These are phyloP conservation scores for Raddia distichophylla DNA, from an alignment of 176 grass and related monocot genomes.

Conservation along the genomic window DNA sequence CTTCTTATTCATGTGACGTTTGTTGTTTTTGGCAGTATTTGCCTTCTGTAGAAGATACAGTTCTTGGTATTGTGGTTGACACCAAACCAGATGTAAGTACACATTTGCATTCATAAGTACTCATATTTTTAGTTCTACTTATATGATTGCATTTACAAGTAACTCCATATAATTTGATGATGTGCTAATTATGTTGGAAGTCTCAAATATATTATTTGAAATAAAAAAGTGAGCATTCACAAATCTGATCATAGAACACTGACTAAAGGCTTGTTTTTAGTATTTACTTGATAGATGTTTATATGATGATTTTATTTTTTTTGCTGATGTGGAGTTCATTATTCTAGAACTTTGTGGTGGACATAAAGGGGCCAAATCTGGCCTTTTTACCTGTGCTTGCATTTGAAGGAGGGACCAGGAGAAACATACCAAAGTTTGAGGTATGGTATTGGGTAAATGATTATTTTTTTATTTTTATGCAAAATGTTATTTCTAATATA, in stretches of 20 bases:
- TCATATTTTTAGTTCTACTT: background rate
- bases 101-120: constrained; percentile 33
- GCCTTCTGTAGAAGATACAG: constrained; percentile 66
- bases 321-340: constrained; percentile 16
- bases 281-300: constrained; percentile 5
- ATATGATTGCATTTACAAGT: background rate
- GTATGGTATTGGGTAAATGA: constrained; percentile 42
- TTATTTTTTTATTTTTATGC: background rate
- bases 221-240: background rate
- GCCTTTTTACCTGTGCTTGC: constrained; percentile 80
- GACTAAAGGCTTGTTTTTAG: constrained; percentile 25
- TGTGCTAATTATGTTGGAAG: background rate
- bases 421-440: constrained; percentile 96
- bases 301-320: constrained; percentile 32
- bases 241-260: background rate
- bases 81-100: constrained; percentile 87
- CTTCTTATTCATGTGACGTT: constrained; percentile 24
- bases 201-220: constrained; percentile 6
- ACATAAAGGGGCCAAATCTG: constrained; percentile 85
- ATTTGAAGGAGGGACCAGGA: constrained; percentile 96
- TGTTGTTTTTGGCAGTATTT: constrained; percentile 62
- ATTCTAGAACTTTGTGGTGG: constrained; percentile 91
- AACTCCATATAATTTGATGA: background rate
- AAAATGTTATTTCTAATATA: background rate
- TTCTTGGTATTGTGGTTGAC: constrained; percentile 88